Percentiles rank a stretch among this genome's conserved stretches.
phyloP scores from a whole-genome alignment of 2,329 filamentous ascomycete genomes.

The Huntiella abstrusa region DNA sequence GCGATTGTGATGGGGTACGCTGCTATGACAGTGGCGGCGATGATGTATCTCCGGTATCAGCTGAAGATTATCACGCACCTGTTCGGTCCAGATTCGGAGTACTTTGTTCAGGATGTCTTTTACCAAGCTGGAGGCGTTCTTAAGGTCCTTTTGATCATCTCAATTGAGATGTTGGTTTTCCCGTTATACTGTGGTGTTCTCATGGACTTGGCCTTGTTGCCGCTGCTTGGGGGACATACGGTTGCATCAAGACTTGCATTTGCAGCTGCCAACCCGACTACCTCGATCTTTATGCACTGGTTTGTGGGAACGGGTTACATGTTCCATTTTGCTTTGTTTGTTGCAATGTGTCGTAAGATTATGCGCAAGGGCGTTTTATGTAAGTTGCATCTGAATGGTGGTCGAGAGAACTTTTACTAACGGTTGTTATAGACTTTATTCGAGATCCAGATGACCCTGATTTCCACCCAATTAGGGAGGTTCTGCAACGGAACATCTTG shows the following conservation, averaged over 20 bases:
- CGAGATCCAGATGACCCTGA: conserved; percentile 95
- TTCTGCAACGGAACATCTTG: conserved; percentile 77
- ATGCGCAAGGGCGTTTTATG: conserved; percentile 87
- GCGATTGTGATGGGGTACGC: conserved; percentile 70
- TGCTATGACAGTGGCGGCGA: conserved; percentile 54
- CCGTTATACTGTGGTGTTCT: conserved; percentile 88
- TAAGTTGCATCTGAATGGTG: conserved; percentile 26
- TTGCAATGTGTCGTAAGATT: conserved; percentile 97
- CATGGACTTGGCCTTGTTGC: conserved; percentile 72
- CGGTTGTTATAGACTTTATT: conserved; percentile 54
- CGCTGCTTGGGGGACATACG: conserved; percentile 68
- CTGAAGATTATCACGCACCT: conserved; percentile 26
- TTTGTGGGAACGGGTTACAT: conserved; percentile 98
- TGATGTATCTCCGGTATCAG: conserved; percentile 53
- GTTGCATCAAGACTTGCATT: conserved; percentile 62
- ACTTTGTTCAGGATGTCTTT: conserved; percentile 60
- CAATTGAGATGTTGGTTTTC: conserved; percentile 96
- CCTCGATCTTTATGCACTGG: conserved; percentile 94
- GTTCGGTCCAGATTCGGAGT: conserved; percentile 47
- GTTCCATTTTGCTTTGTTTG: conserved; percentile 98
- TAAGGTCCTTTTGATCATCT: conserved; percentile 96
- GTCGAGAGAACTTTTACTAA: no score
- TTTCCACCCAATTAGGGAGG: conserved; percentile 92
- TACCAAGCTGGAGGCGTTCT: conserved; percentile 90
- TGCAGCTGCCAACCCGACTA: conserved; percentile 60